A percentile compares a stretch with the other conserved stretches of the same genome.
These are phyloP conservation scores for Yamadazyma laniorum DNA, from an alignment of 805 yeast genomes.

Conservation along the genomic window DNA sequence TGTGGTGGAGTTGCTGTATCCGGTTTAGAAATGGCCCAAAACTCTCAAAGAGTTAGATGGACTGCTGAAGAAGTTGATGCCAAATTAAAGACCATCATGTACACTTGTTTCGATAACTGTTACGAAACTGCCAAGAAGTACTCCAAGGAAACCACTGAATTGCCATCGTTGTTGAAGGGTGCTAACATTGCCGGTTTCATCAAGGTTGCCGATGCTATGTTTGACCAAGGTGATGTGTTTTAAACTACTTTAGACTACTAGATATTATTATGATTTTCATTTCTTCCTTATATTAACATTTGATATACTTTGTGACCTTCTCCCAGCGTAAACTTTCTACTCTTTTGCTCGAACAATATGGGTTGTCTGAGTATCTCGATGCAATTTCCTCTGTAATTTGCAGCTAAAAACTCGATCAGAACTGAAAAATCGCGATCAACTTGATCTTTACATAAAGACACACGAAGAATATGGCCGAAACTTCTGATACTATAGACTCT, in stretches of 20 bases:
- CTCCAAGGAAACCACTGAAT: conserved; percentile 63
- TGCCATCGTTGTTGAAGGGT: conserved; percentile 97
- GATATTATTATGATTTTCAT: conserved; percentile 5
- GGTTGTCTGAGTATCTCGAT: too few relatives aligned
- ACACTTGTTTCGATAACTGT: conserved; percentile 89
- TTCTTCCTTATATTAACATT: not conserved
- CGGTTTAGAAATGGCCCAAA: conserved; percentile 99
- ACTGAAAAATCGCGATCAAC: too few relatives aligned
- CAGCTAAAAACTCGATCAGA: too few relatives aligned
- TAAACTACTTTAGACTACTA: conserved; percentile 19
- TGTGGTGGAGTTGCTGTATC: conserved; percentile 99
- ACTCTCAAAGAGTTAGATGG: conserved; percentile 93
- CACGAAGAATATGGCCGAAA: conserved; percentile 7
- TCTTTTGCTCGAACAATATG: too few relatives aligned
- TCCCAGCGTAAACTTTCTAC: too few relatives aligned
- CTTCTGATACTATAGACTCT: not conserved
- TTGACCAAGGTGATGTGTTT: conserved; percentile 86
- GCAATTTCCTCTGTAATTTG: too few relatives aligned
- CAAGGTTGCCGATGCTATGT: conserved; percentile 98
- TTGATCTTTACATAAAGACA: too few relatives aligned
- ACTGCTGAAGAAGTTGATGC: conserved; percentile 87
- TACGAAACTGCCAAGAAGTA: conserved; percentile 81
- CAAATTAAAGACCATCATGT: conserved; percentile 90
- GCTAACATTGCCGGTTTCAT: conserved; percentile 99
- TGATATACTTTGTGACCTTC: not conserved